A percentile compares a stretch with the other conserved stretches of the same genome.
Evolutionary conservation across 2,329 filamentous ascomycete species (phyloP).

Genomic region (Fusarium piperis): DNA sequence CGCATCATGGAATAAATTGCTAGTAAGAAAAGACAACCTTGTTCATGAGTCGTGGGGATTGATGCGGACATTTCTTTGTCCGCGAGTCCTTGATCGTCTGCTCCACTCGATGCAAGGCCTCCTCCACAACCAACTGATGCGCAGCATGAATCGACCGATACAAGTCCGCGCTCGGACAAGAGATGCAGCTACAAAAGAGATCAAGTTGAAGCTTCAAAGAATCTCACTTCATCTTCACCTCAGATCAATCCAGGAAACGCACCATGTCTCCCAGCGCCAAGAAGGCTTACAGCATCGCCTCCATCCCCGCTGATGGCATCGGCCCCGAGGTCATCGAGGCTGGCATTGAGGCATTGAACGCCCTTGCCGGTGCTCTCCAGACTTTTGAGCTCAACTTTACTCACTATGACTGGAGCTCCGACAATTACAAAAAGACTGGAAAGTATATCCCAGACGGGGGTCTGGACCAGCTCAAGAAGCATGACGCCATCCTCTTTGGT

Average conservation of each 20-base stretch:
- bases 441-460: slow-evolving; percentile 57
- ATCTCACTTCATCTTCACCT: slow-evolving; percentile 1
- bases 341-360: slow-evolving; percentile 68
- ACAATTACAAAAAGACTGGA: slow-evolving; percentile 72
- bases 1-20: not conserved
- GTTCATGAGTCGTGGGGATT: not conserved
- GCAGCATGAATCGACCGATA: slow-evolving; percentile 21
- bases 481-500: slow-evolving; percentile 71
- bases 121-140: slow-evolving; percentile 14
- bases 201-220: slow-evolving; percentile 1
- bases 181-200: slow-evolving; percentile 24
- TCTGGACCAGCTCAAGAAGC: slow-evolving; percentile 47
- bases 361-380: slow-evolving; percentile 59
- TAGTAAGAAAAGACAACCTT: not conserved
- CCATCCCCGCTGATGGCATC: slow-evolving; percentile 72
- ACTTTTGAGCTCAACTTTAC: slow-evolving; percentile 71
- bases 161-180: slow-evolving; percentile 8
- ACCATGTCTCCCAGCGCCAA: slow-evolving; percentile 41
- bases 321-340: slow-evolving; percentile 70
- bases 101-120: not conserved
- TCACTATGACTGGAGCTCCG: slow-evolving; percentile 73
- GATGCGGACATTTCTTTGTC: slow-evolving; percentile 18
- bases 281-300: slow-evolving; percentile 62
- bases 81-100: slow-evolving; percentile 27
- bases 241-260: not conserved